Conservation (phyloP, 768 basidiomycete species). For the Obba rivulosa region DNA sequence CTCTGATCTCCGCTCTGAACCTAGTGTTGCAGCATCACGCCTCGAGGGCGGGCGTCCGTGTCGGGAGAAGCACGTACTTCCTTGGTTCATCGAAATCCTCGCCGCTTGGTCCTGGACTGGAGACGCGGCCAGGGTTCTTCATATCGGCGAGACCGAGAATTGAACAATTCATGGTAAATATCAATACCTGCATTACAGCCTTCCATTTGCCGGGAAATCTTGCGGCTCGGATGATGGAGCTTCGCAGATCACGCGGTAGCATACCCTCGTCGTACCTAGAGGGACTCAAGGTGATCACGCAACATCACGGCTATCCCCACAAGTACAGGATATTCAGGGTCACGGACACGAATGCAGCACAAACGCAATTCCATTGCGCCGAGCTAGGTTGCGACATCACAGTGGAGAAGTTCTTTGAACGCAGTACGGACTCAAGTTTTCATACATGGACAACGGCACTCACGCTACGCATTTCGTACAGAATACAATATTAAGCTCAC, state of each 20-base stretch:
- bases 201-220: slow-evolving; percentile 60
- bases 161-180: slow-evolving; percentile 47
- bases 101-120: slow-evolving; percentile 31
- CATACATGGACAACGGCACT: slow-evolving; percentile 1
- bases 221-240: slow-evolving; percentile 49
- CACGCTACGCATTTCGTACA: slow-evolving; percentile 20
- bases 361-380: slow-evolving; percentile 45
- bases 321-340: slow-evolving; percentile 37
- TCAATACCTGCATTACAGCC: slow-evolving; percentile 49
- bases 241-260: slow-evolving; percentile 37
- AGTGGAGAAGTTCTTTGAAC: slow-evolving; percentile 59
- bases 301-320: slow-evolving; percentile 46
- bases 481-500: slow-evolving; percentile 54
- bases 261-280: slow-evolving; percentile 44
- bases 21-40: slow-evolving; percentile 55
- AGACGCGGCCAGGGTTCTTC: slow-evolving; percentile 45
- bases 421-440: slow-evolving; percentile 40
- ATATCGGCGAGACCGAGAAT: slow-evolving; percentile 44
- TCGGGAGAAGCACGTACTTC: slow-evolving; percentile 54
- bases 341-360: slow-evolving; percentile 14
- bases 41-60: slow-evolving; percentile 50
- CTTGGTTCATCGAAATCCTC: slow-evolving; percentile 30
- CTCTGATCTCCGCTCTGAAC: slow-evolving; percentile 60
- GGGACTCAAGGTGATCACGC: slow-evolving; percentile 52
- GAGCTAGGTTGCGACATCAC: slow-evolving; percentile 53